Conservation (phyloP, 2,329 filamentous ascomycete species). For the Xenosphaeropsis pyriputrescens region DNA sequence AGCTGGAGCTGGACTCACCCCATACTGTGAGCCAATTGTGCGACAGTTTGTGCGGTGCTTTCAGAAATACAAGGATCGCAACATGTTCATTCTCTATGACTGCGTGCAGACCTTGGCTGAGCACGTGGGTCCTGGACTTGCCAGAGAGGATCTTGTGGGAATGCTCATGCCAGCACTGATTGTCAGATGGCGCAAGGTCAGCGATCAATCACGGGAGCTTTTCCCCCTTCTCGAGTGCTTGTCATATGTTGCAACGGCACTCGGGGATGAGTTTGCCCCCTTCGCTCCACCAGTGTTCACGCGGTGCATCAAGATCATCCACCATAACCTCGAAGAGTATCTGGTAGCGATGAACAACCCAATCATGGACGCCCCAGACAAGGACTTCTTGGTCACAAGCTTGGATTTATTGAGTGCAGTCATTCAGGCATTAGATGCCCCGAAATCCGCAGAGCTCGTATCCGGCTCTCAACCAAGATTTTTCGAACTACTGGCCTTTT, state of each 20-base stretch:
- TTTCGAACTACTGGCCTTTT: slow-evolving; percentile 81
- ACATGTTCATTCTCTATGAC: slow-evolving; percentile 98
- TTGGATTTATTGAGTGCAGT: slow-evolving; percentile 87
- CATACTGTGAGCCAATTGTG: slow-evolving; percentile 81
- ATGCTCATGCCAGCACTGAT: slow-evolving; percentile 90
- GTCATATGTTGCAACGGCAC: slow-evolving; percentile 80
- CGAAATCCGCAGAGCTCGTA: slow-evolving; percentile 65
- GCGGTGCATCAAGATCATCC: slow-evolving; percentile 82
- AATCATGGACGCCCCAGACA: slow-evolving; percentile 65
- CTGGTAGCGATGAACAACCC: slow-evolving; percentile 54
- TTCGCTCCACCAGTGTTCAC: slow-evolving; percentile 79
- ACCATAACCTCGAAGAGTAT: slow-evolving; percentile 75
- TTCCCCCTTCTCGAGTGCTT: slow-evolving; percentile 94
- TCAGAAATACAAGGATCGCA: slow-evolving; percentile 90
- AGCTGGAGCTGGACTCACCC: slow-evolving; percentile 63
- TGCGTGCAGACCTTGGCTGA: slow-evolving; percentile 95
- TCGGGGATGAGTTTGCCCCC: slow-evolving; percentile 68
- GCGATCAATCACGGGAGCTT: slow-evolving; percentile 80
- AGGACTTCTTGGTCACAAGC: slow-evolving; percentile 93
- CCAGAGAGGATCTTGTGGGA: slow-evolving; percentile 66
- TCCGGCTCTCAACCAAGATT: slow-evolving; percentile 64
- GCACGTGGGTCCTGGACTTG: slow-evolving; percentile 68
- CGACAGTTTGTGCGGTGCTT: slow-evolving; percentile 90
- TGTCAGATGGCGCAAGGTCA: slow-evolving; percentile 71
- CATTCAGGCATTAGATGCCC: slow-evolving; percentile 69